Evolutionary conservation across 202 grass and related monocot species (phyloP).

Genomic region (Setaria italica): DNA sequence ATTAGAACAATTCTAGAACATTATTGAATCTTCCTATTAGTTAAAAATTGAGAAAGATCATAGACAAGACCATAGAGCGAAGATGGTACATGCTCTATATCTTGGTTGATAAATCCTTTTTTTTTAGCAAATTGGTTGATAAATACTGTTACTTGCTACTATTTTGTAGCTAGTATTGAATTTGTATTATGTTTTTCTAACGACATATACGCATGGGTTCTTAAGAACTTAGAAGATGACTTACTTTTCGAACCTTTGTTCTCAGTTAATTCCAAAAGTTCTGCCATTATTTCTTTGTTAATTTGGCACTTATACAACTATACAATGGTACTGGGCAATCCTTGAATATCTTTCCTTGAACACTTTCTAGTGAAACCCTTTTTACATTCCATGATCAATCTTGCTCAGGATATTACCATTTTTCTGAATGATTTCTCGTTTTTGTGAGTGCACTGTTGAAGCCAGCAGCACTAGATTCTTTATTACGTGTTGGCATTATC

Average conservation of each 20-base stretch:
- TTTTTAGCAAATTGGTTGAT: too few species aligned
- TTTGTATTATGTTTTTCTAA: neutral
- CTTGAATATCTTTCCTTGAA: neutral
- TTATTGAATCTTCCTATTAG: neutral
- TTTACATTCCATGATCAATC: neutral
- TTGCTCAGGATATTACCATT: neutral
- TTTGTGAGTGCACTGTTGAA: neutral
- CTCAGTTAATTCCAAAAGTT: neutral
- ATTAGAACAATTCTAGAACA: neutral
- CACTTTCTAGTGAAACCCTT: neutral
- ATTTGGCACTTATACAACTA: neutral
- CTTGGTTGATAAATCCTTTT: neutral
- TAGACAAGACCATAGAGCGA: neutral
- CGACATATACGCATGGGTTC: neutral
- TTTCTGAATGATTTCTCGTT: neutral
- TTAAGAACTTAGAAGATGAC: slow-evolving; percentile 5
- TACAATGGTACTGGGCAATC: neutral
- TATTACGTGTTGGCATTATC: neutral
- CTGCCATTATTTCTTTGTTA: slow-evolving; percentile 19
- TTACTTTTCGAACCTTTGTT: neutral
- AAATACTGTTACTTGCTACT: neutral
- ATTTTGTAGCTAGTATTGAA: neutral
- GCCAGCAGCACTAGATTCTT: neutral
- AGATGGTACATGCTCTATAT: neutral
- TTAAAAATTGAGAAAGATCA: neutral